A percentile compares a stretch with the other conserved stretches of the same genome.
Evolutionary conservation across 78 protist species (phyloP).

Genomic region (Chrysochromulina parva): DNA sequence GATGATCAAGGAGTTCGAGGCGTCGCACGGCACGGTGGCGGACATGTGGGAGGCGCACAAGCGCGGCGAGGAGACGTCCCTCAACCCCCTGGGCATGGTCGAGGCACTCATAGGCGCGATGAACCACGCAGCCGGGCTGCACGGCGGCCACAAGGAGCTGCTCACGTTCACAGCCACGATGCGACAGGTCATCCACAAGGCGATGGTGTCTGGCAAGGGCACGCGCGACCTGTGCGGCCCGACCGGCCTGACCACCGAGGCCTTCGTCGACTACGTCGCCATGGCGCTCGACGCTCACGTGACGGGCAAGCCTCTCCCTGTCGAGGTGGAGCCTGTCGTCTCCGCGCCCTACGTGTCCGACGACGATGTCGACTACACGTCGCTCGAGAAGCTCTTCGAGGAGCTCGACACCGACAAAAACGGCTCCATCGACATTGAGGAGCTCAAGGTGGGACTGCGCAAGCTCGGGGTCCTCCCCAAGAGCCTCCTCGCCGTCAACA

Average conservation of each 20-base stretch:
- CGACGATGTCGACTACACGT: not conserved
- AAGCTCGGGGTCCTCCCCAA: not conserved
- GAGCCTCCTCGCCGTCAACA: not conserved
- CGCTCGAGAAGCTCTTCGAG: not conserved
- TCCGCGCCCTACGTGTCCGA: not conserved
- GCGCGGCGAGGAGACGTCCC: constrained; percentile 47
- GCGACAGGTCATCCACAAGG: not conserved
- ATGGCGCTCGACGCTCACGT: not conserved
- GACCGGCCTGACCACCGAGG: constrained; percentile 59
- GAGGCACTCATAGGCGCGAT: constrained; percentile 63
- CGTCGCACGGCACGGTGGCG: constrained; percentile 60
- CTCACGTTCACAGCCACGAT: not conserved
- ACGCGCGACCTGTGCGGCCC: constrained; percentile 62
- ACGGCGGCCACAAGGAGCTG: not conserved
- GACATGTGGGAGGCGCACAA: constrained; percentile 40
- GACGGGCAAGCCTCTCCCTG: not conserved
- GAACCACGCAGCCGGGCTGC: constrained; percentile 38
- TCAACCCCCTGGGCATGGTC: constrained; percentile 63
- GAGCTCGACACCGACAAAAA: not conserved
- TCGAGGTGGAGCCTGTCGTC: not conserved
- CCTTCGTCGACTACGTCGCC: constrained; percentile 45
- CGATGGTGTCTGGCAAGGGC: constrained; percentile 31
- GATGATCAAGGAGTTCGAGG: constrained; percentile 64
- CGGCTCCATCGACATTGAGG: not conserved
- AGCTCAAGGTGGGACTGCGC: not conserved